These are phyloP conservation scores for Cystoderma amianthinum DNA, from an alignment of 768 basidiomycete genomes.

Conservation along the genomic window DNA sequence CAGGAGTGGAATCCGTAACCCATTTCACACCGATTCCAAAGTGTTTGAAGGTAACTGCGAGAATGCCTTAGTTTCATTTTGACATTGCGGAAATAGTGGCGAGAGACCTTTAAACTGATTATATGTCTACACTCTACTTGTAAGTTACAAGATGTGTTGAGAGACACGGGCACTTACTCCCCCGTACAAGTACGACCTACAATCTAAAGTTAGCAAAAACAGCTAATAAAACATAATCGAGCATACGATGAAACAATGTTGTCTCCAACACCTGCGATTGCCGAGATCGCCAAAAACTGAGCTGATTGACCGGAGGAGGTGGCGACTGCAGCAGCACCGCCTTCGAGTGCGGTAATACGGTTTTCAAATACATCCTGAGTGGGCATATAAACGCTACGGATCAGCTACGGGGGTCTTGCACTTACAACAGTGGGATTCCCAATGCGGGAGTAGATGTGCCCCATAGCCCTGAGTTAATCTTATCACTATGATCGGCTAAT, in stretches of 20 bases:
- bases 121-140: constrained; percentile 62
- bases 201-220: constrained; percentile 1
- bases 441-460: constrained; percentile 64
- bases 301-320: constrained; percentile 71
- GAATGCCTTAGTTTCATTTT: no score
- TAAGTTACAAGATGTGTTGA: neutral
- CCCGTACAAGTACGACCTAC: constrained; percentile 59
- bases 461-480: constrained; percentile 30
- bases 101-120: constrained; percentile 67
- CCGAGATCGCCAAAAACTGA: constrained; percentile 64
- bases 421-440: constrained; percentile 61
- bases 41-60: constrained; percentile 58
- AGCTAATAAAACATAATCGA: constrained; percentile 3
- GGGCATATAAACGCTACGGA: constrained; percentile 1
- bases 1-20: constrained; percentile 47
- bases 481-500: neutral
- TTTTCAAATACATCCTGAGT: constrained; percentile 71
- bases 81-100: no score
- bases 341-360: constrained; percentile 75
- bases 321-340: constrained; percentile 71
- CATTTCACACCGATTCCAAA: constrained; percentile 63
- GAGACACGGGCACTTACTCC: constrained; percentile 39
- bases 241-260: constrained; percentile 73
- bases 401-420: constrained; percentile 4
- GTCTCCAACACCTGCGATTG: constrained; percentile 59